Evolutionary conservation across 352 stramenopile species (phyloP).

Genomic region (Pelagophyceae sp.): DNA sequence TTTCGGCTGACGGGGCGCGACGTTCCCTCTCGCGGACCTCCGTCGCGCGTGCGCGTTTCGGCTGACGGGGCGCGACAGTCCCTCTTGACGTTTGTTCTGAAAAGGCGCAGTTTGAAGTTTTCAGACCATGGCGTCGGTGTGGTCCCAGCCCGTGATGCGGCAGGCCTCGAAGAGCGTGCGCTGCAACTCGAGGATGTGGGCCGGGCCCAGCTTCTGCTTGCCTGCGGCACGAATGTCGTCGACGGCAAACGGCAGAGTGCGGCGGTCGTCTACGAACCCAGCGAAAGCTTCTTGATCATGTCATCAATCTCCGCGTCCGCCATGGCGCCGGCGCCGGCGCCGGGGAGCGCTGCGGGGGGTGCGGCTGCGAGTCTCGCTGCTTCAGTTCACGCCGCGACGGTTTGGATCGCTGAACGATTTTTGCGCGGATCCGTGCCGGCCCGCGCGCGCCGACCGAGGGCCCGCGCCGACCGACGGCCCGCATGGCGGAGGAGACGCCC

Average conservation of each 20-base stretch:
- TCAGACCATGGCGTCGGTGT: conserved; percentile 2
- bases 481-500: no score
- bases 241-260: no score
- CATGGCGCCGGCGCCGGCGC: background rate
- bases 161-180: background rate
- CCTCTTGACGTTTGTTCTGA: no score
- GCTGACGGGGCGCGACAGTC: no score
- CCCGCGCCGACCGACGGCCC: no score
- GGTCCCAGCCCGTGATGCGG: background rate
- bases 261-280: background rate
- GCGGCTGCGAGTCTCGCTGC: background rate
- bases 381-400: background rate
- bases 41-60: no score
- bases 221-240: background rate
- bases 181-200: background rate
- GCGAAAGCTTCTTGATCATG: background rate
- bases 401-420: background rate
- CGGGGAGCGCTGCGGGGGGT: background rate
- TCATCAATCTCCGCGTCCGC: background rate
- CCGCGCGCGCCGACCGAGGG: no score
- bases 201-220: background rate
- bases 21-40: no score
- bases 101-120: no score
- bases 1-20: no score
- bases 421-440: no score